Conservation (phyloP, 2,329 filamentous ascomycete genomes). For the Alternaria alternata region DNA sequence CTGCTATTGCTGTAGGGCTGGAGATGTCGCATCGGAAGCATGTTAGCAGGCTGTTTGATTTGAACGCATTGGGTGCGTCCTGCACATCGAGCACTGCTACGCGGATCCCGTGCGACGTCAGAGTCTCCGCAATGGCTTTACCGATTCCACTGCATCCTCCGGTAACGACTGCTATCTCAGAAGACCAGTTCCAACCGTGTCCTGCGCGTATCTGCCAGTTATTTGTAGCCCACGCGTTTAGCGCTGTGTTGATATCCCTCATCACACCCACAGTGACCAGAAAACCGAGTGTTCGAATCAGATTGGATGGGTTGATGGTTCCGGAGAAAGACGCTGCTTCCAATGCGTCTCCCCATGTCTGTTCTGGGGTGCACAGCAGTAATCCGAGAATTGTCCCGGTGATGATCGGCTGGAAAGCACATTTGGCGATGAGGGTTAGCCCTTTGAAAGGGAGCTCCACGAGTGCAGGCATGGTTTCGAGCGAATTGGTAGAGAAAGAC, state of each 20-base stretch:
- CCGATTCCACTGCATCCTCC: conserved; percentile 28
- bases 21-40: conserved; percentile 31
- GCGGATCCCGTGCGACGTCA: conserved; percentile 16
- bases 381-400: conserved; percentile 8
- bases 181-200: conserved; percentile 20
- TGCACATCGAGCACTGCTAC: conserved; percentile 26
- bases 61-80: conserved; percentile 10
- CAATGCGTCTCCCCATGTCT: not conserved
- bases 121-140: conserved; percentile 19
- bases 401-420: conserved; percentile 4
- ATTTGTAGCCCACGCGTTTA: conserved; percentile 14
- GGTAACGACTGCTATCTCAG: conserved; percentile 27
- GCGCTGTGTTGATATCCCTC: conserved; percentile 4
- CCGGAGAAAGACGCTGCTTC: not conserved
- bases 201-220: conserved; percentile 13
- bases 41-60: conserved; percentile 15
- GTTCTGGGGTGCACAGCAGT: conserved; percentile 2
- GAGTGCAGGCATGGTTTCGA: not conserved
- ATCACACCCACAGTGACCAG: conserved; percentile 4
- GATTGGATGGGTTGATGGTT: not conserved
- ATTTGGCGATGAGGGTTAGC: not conserved
- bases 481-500: not conserved
- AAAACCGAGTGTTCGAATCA: not conserved
- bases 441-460: not conserved
- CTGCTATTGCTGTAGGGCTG: conserved; percentile 13